Evolutionary conservation across 768 basidiomycete genomes (phyloP), one percentile per base, ranked within the genome.

Genomic region (Lactarius psammicola): DNA sequence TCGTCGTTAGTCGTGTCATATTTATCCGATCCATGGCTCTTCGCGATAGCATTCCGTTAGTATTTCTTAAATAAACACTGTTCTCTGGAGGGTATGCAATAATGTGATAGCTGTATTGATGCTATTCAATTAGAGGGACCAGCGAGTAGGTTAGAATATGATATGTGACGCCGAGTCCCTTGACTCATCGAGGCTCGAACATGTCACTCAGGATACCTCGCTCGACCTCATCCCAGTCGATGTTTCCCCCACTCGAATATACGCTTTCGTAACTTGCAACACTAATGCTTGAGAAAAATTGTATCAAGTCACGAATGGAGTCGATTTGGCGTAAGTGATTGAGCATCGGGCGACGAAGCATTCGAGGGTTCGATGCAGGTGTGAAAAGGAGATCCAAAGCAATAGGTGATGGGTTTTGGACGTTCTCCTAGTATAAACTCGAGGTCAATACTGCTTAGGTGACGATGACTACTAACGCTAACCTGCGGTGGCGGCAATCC

Each of bases 151-250:
- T 51, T 34, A 58, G 38, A 36, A 18, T 31, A 33, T 40, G 20
- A 18, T 38, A 23, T 42, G 26, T 34, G 40, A 42, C 11, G 13
- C 44, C 17, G 44, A 5, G 28, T 13, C 30, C 34, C 38, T 36
- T 13, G 26, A 38, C 17, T 70, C 63, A 89, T 73, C 86, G 82
- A 63, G 86, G 86, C 67, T 98, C 95, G 73, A 98, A 99, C 81
- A 98, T 88, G 75, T 98, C 96, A 56, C 85, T 83, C 76, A 90
- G 78, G 55, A 99, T 75, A 6, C 88, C 86, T 55, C 80, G 81
- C 76, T 98, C 96, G 26, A 99, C 88, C 3, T 87, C 87, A 36
- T 87, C 88, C 94, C 93, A 96, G 73, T 98, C 95, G 23, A 98
- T 80, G 63, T 83, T 86, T 0, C 90, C 88, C 17, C 84, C 85